A percentile compares a stretch with the other conserved stretches of the same genome.
Conservation (phyloP, 2,329 filamentous ascomycete genomes). For the Cytospora chrysosperma region DNA sequence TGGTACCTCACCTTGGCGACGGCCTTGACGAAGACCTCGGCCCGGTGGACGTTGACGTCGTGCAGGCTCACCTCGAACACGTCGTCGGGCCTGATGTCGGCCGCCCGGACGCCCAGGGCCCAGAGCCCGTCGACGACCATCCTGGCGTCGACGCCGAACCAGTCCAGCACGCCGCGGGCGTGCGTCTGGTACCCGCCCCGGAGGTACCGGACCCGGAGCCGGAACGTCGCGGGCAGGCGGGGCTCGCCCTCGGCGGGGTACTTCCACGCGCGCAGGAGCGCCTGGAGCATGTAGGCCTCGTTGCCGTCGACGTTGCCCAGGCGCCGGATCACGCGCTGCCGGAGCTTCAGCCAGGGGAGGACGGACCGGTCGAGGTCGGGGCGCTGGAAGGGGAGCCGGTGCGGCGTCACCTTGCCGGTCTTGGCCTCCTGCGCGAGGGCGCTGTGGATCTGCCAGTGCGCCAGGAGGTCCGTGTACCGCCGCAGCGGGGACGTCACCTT, state of each 20-base stretch:
- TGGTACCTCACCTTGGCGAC: constrained; percentile 32
- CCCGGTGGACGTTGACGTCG: constrained; percentile 52
- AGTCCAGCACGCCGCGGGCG: constrained; percentile 39
- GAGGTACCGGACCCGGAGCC: constrained; percentile 48
- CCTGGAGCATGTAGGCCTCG: constrained; percentile 57
- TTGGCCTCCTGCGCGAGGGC: constrained; percentile 48
- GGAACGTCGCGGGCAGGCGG: constrained; percentile 47
- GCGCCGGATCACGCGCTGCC: constrained; percentile 50
- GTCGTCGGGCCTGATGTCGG: constrained; percentile 47
- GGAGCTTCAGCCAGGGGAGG: constrained; percentile 51
- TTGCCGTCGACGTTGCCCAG: constrained; percentile 45
- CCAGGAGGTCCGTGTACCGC: constrained; percentile 60
- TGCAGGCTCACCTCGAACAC: constrained; percentile 55
- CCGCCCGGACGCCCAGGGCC: constrained; percentile 37
- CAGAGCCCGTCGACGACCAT: constrained; percentile 42
- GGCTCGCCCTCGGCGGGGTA: constrained; percentile 42
- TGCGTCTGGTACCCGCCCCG: constrained; percentile 16
- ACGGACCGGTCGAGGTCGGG: constrained; percentile 30
- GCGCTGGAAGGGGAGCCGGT: constrained; percentile 47
- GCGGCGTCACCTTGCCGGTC: constrained; percentile 27
- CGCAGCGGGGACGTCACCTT: constrained; percentile 67
- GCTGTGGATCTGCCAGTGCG: constrained; percentile 66
- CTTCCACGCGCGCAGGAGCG: constrained; percentile 59
- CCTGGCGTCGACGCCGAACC: constrained; percentile 47
- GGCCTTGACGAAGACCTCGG: constrained; percentile 47